These are phyloP conservation scores for Collariella sp. DNA, from an alignment of 495 filamentous ascomycete species.

Conservation along the genomic window DNA sequence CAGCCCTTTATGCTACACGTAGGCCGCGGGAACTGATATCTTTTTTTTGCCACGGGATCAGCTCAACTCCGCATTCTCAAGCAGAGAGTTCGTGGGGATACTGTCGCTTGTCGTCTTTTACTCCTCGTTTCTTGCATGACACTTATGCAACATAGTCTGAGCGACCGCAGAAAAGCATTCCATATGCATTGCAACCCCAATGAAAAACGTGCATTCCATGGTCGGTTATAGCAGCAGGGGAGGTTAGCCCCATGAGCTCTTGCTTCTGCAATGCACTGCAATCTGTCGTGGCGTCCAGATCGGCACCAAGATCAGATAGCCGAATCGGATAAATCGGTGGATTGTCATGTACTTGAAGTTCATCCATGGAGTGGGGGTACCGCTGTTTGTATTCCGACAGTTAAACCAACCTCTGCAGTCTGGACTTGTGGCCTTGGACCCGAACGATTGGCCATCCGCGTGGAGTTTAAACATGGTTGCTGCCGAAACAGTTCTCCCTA, in stretches of 20 bases:
- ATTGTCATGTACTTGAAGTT: neutral
- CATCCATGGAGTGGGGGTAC: slow-evolving; percentile 2
- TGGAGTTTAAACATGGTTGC: neutral
- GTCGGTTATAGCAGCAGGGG: neutral
- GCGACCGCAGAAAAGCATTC: neutral
- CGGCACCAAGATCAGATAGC: slow-evolving; percentile 7
- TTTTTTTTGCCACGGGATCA: slow-evolving; percentile 13
- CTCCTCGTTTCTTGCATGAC: neutral
- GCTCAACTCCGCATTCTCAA: neutral
- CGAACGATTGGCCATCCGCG: slow-evolving; percentile 14
- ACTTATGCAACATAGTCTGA: neutral
- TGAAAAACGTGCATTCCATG: neutral
- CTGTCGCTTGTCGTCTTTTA: neutral
- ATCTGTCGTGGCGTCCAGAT: slow-evolving; percentile 4
- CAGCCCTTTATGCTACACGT: neutral
- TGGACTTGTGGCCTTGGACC: neutral
- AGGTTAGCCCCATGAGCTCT: neutral
- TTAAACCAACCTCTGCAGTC: neutral
- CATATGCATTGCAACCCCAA: slow-evolving; percentile 1
- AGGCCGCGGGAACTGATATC: neutral
- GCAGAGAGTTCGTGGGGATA: neutral
- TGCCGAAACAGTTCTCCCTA: slow-evolving; percentile 6
- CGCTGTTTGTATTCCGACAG: slow-evolving; percentile 11
- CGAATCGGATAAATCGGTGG: neutral
- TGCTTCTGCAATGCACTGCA: slow-evolving; percentile 6